Conservation (phyloP, 805 yeast species). For the Pichia heedii region DNA sequence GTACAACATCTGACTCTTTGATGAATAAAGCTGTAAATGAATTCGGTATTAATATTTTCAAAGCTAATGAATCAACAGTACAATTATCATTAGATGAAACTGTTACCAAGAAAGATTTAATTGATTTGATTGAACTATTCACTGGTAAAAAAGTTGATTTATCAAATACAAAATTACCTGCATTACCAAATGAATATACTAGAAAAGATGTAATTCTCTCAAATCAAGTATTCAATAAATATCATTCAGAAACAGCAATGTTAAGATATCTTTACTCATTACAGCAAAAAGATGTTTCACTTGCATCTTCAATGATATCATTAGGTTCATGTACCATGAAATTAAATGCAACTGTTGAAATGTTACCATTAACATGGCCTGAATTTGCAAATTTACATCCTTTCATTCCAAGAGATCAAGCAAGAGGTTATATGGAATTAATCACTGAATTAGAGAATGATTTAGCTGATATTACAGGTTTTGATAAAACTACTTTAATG, state of each 20-base stretch:
- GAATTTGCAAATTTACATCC: slow-evolving; percentile 87
- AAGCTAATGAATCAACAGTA: slow-evolving; percentile 50
- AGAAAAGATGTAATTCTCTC: slow-evolving; percentile 56
- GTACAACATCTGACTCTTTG: slow-evolving; percentile 46
- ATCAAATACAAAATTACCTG: slow-evolving; percentile 33
- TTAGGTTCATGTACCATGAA: slow-evolving; percentile 98
- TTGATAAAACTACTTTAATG: slow-evolving; percentile 82
- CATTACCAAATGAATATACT: slow-evolving; percentile 37
- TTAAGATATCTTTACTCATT: slow-evolving; percentile 79
- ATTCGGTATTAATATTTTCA: slow-evolving; percentile 69
- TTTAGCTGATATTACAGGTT: slow-evolving; percentile 86
- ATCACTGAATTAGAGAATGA: slow-evolving; percentile 73
- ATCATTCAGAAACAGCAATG: slow-evolving; percentile 94
- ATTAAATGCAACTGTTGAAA: slow-evolving; percentile 87
- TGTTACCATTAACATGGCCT: slow-evolving; percentile 93
- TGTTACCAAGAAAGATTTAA: slow-evolving; percentile 53
- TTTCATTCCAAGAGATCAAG: slow-evolving; percentile 83
- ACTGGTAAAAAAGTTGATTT: slow-evolving; percentile 29
- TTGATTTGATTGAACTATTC: slow-evolving; percentile 50
- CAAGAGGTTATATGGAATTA: slow-evolving; percentile 74
- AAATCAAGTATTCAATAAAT: slow-evolving; percentile 71
- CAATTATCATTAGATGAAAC: slow-evolving; percentile 91
- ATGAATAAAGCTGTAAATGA: slow-evolving; percentile 47
- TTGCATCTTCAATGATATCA: slow-evolving; percentile 96
- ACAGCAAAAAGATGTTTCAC: slow-evolving; percentile 81